A percentile compares a stretch with the other conserved stretches of the same genome.
Conservation (phyloP, 2,329 filamentous ascomycete species). For the Cyphellophora attinorum region DNA sequence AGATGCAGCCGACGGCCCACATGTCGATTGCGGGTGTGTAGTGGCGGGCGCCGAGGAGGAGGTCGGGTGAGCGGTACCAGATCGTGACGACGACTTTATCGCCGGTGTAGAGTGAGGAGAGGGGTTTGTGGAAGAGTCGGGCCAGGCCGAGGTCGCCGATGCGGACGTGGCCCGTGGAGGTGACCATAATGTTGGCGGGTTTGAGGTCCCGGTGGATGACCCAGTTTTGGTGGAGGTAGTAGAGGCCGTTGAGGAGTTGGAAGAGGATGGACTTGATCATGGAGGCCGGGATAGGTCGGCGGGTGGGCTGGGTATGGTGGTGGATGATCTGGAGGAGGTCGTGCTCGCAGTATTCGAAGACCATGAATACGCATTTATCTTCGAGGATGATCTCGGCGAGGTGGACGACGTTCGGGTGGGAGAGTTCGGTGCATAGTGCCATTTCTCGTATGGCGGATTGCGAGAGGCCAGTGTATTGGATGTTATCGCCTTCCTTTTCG, state of each 20-base stretch:
- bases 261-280: constrained; percentile 93
- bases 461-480: constrained; percentile 94
- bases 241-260: constrained; percentile 86
- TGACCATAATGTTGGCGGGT: constrained; percentile 98
- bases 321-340: constrained; percentile 97
- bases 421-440: constrained; percentile 87
- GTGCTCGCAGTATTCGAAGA: constrained; percentile 97
- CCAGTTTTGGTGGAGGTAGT: constrained; percentile 95
- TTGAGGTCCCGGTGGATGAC: constrained; percentile 94
- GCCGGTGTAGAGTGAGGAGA: constrained; percentile 82
- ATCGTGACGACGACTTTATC: constrained; percentile 99
- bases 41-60: constrained; percentile 84
- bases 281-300: constrained; percentile 76
- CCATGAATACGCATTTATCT: constrained; percentile 99
- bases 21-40: constrained; percentile 96
- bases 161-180: constrained; percentile 77
- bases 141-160: constrained; percentile 92
- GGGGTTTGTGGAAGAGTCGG: constrained; percentile 83
- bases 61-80: constrained; percentile 93
- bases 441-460: constrained; percentile 96
- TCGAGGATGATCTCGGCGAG: constrained; percentile 93
- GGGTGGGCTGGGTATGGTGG: constrained; percentile 82
- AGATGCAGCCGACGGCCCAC: constrained; percentile 97
- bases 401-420: constrained; percentile 79
- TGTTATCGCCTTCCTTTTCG: constrained; percentile 89